Evolutionary conservation across 129 eudicot genomes (phyloP).

Genomic region (Dittrichia graveolens): DNA sequence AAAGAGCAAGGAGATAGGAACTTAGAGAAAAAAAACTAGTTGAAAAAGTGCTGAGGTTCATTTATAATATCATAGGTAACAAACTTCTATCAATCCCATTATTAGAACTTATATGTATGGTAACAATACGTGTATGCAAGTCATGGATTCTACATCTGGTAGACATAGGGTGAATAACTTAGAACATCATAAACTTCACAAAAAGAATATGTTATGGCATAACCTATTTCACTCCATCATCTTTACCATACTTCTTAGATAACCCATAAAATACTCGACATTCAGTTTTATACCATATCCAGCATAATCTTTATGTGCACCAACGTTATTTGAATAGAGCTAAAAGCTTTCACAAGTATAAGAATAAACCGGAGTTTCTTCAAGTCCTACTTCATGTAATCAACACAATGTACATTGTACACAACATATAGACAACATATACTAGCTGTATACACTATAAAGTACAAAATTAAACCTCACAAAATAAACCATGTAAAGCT

Average conservation of each 20-base stretch:
- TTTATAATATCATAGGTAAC: background rate
- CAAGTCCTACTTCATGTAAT: background rate
- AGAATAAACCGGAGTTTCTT: constrained; percentile 15
- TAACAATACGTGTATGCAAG: background rate
- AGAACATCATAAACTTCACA: constrained; percentile 5
- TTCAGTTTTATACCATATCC: constrained; percentile 8
- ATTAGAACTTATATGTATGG: background rate
- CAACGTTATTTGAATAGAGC: constrained; percentile 2
- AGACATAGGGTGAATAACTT: background rate
- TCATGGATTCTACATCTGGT: background rate
- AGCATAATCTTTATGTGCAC: constrained; percentile 4
- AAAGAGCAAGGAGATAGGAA: constrained; percentile 24
- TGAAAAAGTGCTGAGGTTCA: background rate
- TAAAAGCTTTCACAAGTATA: background rate
- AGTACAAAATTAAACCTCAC: background rate
- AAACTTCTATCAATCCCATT: constrained; percentile 18
- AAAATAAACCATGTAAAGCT: background rate
- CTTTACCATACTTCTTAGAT: background rate
- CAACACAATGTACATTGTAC: background rate
- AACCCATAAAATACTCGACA: background rate
- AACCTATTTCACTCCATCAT: background rate
- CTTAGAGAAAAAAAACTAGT: constrained; percentile 18
- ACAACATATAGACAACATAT: constrained; percentile 7
- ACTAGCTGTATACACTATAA: background rate
- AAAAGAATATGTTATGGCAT: background rate